Evolutionary conservation across 768 basidiomycete genomes (phyloP), one percentile per base, ranked within the genome.

Genomic region (Panaeolus cyanescens): DNA sequence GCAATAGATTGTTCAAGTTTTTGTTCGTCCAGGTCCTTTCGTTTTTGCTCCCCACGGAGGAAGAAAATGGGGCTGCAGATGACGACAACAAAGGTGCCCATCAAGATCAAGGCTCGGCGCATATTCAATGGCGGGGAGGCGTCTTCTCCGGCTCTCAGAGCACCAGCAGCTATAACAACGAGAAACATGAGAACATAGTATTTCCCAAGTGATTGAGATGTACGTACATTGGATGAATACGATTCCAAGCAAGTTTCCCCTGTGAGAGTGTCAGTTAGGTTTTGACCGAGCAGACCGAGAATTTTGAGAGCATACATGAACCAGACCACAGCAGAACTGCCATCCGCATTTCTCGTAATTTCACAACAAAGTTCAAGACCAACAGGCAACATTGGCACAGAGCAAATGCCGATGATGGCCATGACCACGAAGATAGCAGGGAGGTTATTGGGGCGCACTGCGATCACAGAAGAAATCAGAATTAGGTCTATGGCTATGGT

Each of bases 281-380:
- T 22, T 33, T 32, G 17, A 30, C n/a, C 19, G 4, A 28, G n/a
- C 9, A 28, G 45, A 28, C 4, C 5, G 30, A 13, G 10, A 15
- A 28, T 39, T 13, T 13, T 10, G n/a, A 58, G 45, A 25, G 79
- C 87, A 59, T 69, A 91, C 89, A 78, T 75, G 73, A 87, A 87
- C 92, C 92, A 95, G 22, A 94, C 67, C 28, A 92, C 70, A 0
- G 92, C 89, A 0, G 91, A 82, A 61, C 91, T 92, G 1, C 84
- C 86, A 59, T 92, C 90, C 1, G 92, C 84, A 67, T 92, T 93
- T 59, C 90, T 80, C 6, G 92, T 92, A 20, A 94, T 70, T 71
- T 95, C 93, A 36, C 87, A 89, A 13, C 83, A 88, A 20, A 95
- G 83, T 69, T 95, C 93, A 59, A 95, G 76, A 1, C 79, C 86